Percentiles rank a stretch among this genome's conserved stretches.
phyloP scores from a whole-genome alignment of 805 yeast species.

The Barnettozyma vustinii region DNA sequence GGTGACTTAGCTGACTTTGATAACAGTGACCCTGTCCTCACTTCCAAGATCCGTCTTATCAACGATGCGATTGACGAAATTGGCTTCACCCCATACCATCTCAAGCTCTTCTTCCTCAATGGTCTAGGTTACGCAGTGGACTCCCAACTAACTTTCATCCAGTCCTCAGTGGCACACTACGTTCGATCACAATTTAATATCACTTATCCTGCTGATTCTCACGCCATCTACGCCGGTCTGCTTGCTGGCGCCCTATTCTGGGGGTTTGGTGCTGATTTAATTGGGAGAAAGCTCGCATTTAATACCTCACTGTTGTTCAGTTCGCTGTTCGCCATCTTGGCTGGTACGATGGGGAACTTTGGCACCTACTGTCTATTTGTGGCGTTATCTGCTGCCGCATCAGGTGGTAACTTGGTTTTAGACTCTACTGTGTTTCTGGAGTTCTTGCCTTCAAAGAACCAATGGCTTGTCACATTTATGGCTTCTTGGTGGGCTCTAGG shows the following conservation, averaged over 20 bases:
- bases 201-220: conserved; percentile 37
- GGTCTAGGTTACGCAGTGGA: conserved; percentile 50
- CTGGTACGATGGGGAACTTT: conserved; percentile 43
- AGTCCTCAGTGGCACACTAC: conserved; percentile 38
- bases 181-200: conserved; percentile 42
- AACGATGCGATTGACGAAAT: conserved; percentile 54
- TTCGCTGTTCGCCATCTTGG: conserved; percentile 40
- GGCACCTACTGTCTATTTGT: conserved; percentile 45
- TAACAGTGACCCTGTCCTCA: conserved; percentile 24
- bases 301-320: conserved; percentile 39
- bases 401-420: conserved; percentile 48
- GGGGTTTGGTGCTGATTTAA: conserved; percentile 48
- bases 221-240: conserved; percentile 42
- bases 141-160: conserved; percentile 42
- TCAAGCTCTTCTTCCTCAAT: conserved; percentile 39
- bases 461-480: conserved; percentile 44
- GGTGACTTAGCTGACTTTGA: conserved; percentile 15
- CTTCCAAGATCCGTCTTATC: conserved; percentile 35
- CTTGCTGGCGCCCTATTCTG: conserved; percentile 43
- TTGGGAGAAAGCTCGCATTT: conserved; percentile 46
- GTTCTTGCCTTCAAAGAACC: conserved; percentile 42
- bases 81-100: conserved; percentile 52
- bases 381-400: conserved; percentile 38
- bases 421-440: conserved; percentile 47
- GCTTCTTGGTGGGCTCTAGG: conserved; percentile 57